Evolutionary conservation across 495 filamentous ascomycete species (phyloP), one percentile per base, ranked within the genome.

Genomic region (Penicillium bialowiezense): DNA sequence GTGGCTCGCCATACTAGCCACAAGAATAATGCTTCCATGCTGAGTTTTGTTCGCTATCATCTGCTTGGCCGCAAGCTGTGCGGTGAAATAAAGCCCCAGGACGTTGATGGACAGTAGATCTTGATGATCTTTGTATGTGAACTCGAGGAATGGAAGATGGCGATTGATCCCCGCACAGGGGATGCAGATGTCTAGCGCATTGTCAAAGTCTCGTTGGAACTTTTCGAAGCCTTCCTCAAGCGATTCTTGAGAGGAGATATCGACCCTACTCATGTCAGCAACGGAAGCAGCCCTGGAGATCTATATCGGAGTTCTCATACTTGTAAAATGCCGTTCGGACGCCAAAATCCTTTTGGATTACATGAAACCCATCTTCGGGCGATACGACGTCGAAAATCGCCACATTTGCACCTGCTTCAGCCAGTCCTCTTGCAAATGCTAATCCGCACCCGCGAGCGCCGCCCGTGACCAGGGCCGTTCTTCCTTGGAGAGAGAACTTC

Each of bases 371-470:
- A 5, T 39, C 38, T 2, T 53, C 62, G 1, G 56, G 66, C 29
- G 56, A 48, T 55, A 73, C 66, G 3, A 75, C 47, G 42, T 77
- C 73, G 31, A 93, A 78, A 34, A 95, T 76, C 20, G 92, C 71
- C 29, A 93, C 76, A 60, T 95, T 83, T 37, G 90, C 90, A 13
- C 90, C 90, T 45, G 86, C 88, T 73, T 93, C 89, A 32, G 90
- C 90, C 2, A 95, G 71, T 2, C 82, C 88, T 28, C 90, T 59
- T 12, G 86, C 86, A 62, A 91, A 89, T 5, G 87, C 79, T 52
- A 87, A 78, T 0, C 90, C 90, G 42, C 91, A 91, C 24, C 90
- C 90, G 35, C 90, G 74, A 7, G 88, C 89, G 18, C 87, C 88
- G 23, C 90, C 90, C 0, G 90, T 96, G 10, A 95, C 75, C 23